phyloP scores from a whole-genome alignment of 2,329 filamentous ascomycete species.

The Curvularia eragrostidis region DNA sequence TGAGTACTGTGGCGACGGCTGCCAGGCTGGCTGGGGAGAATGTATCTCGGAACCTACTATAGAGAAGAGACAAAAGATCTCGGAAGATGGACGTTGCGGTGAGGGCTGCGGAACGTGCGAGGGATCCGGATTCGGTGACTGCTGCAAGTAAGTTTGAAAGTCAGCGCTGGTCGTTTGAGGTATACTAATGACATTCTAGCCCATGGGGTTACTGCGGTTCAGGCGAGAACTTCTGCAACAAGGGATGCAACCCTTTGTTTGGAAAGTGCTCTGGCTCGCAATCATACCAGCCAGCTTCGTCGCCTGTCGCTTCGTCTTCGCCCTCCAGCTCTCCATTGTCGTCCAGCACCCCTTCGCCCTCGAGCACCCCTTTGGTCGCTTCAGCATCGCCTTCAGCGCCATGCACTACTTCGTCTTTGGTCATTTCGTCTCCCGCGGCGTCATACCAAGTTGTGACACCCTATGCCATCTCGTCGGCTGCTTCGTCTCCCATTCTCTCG shows the following conservation, averaged over 20 bases:
- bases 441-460: not conserved
- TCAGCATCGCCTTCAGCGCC: not conserved
- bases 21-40: too few species aligned
- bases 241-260: not conserved
- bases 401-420: not conserved
- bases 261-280: not conserved
- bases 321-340: too few species aligned
- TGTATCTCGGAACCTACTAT: too few species aligned
- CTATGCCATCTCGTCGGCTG: not conserved
- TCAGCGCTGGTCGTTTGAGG: too few species aligned
- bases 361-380: too few species aligned
- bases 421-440: too few species aligned
- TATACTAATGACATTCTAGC: not conserved
- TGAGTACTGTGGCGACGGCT: too few species aligned
- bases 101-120: not conserved
- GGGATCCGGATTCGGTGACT: not conserved
- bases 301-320: not conserved
- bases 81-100: not conserved
- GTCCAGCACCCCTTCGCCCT: not conserved
- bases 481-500: not conserved
- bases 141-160: not conserved
- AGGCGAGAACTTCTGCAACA: not conserved
- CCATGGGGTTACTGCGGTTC: not conserved
- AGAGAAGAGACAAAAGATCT: too few species aligned
- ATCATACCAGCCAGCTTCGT: not conserved